Percentiles rank a stretch among this genome's conserved stretches.
phyloP scores from a whole-genome alignment of 2,329 filamentous ascomycete genomes.

The Cadophora malorum region DNA sequence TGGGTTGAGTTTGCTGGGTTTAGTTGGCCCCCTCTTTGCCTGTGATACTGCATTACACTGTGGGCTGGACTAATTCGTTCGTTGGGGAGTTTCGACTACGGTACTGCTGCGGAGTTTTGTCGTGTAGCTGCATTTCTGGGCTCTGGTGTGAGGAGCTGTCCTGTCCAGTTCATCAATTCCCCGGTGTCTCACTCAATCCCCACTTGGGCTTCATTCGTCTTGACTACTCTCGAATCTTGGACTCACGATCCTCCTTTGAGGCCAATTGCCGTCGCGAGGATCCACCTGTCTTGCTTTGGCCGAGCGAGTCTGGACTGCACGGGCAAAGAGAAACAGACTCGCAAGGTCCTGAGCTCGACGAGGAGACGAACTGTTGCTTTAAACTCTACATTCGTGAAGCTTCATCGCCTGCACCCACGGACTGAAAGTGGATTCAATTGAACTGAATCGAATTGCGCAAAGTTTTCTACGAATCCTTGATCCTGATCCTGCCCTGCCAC shows the following conservation, averaged over 20 bases:
- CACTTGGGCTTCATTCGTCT: background rate
- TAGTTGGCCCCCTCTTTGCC: background rate
- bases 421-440: background rate
- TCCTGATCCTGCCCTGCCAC: background rate
- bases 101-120: background rate
- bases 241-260: background rate
- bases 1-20: background rate
- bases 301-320: background rate
- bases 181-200: background rate
- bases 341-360: background rate
- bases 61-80: background rate
- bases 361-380: constrained; percentile 3
- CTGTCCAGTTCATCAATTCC: background rate
- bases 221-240: background rate
- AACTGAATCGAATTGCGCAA: background rate
- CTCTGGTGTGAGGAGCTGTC: background rate
- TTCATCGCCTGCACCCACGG: background rate
- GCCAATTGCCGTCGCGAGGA: background rate
- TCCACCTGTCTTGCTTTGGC: background rate
- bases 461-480: background rate
- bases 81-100: background rate
- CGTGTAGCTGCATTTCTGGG: background rate
- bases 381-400: background rate
- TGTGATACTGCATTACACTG: no score
- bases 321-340: background rate